phyloP scores from a whole-genome alignment of 176 grass and related monocot genomes.

The Oryza nivara region DNA sequence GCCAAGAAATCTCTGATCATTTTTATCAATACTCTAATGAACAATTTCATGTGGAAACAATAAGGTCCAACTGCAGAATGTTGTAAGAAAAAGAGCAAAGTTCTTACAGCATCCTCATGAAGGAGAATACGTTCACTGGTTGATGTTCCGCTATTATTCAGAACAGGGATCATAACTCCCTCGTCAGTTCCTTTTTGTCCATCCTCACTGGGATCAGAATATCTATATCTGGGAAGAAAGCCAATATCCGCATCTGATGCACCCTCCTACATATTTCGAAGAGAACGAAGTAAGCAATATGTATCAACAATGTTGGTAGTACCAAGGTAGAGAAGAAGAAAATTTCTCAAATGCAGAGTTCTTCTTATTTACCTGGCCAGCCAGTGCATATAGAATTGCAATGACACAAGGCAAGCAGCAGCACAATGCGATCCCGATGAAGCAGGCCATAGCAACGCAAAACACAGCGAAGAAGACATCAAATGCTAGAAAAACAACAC shows the following conservation, averaged over 20 bases:
- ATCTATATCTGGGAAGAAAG: conserved; percentile 90
- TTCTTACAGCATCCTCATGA: conserved; percentile 83
- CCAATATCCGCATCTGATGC: conserved; percentile 91
- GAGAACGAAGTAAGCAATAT: conserved; percentile 21
- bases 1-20: background rate
- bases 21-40: background rate
- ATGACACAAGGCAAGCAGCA: conserved; percentile 97
- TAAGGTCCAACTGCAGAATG: conserved; percentile 2
- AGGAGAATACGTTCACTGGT: conserved; percentile 75
- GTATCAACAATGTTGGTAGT: background rate
- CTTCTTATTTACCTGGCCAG: conserved; percentile 67
- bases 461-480: conserved; percentile 91
- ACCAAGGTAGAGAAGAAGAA: background rate
- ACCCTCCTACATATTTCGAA: conserved; percentile 62
- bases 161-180: conserved; percentile 87
- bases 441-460: conserved; percentile 77
- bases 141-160: conserved; percentile 71
- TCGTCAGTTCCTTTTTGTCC: conserved; percentile 65
- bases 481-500: conserved; percentile 79
- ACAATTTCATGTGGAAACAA: background rate
- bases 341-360: conserved; percentile 14
- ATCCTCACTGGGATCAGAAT: conserved; percentile 53
- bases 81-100: conserved; percentile 14
- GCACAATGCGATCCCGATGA: conserved; percentile 94
- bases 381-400: conserved; percentile 89